Evolutionary conservation across 495 filamentous ascomycete genomes (phyloP), one percentile per base, ranked within the genome.

Genomic region (Penicilliopsis zonata): DNA sequence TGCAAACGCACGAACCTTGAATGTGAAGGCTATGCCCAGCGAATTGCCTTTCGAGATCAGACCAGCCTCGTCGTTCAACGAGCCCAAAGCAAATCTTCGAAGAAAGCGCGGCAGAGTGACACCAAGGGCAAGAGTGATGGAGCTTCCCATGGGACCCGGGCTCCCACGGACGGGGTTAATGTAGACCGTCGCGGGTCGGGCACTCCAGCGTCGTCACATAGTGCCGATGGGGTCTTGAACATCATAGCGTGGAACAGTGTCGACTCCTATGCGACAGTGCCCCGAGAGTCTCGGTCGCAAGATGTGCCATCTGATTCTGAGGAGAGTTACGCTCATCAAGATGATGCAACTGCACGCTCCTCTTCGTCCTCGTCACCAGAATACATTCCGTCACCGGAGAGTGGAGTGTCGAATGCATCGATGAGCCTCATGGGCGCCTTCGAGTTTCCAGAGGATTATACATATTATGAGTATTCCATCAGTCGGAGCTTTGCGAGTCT

Each of bases 371-470:
- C 22, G 8, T 13, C 15, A n/a, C 5, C 18, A 9, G 3, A 9
- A 4, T 32, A n/a, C n/a, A n/a, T n/a, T n/a, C n/a, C n/a, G n/a
- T n/a, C 30, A 7, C 30, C 30, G 3, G 22, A 8, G 9, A 13
- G 17, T 16, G 30, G 19, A 10, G 16, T 32, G 8, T 12, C 30
- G 9, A 32, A 32, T 13, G 6, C 30, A 3, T 20, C 9, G 3
- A 16, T 32, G 13, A 12, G 16, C 18, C 30, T 32, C 2, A 13
- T 19, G 3, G 30, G 30, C 3, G 30, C 30, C 9, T 32, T 32
- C 12, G 30, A 32, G 30, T 32, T 32, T 13, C 17, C 30, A 18
- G 30, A 32, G 18, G 30, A 32, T 19, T 32, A 32, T 21, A 32
- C 16, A 10, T 32, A 32, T 12, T 32, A 10, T 13, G 16, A 32